phyloP scores from a whole-genome alignment of 352 stramenopile species.

The Globisporangium iwayamae region DNA sequence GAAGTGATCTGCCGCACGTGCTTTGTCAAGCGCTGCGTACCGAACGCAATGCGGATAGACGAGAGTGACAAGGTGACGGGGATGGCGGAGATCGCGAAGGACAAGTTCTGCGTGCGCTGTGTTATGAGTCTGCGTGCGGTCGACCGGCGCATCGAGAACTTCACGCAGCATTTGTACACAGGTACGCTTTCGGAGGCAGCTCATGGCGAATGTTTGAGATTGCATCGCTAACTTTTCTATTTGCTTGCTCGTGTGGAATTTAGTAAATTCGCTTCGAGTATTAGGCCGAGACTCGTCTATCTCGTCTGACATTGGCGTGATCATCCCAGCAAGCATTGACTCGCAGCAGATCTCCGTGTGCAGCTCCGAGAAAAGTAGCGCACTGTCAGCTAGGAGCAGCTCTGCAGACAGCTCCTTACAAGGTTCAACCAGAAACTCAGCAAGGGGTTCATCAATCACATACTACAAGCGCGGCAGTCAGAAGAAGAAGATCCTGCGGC shows the following conservation, averaged over 20 bases:
- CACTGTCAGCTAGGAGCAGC: conserved; percentile 4
- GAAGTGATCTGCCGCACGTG: conserved; percentile 53
- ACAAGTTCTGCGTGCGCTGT: conserved; percentile 58
- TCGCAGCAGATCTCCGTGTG: conserved; percentile 10
- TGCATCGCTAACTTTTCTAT: background rate
- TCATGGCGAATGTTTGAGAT: background rate
- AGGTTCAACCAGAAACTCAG: background rate
- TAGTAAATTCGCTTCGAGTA: conserved; percentile 17
- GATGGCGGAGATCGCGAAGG: conserved; percentile 23
- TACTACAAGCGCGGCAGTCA: conserved; percentile 21
- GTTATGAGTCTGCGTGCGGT: conserved; percentile 40
- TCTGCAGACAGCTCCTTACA: background rate
- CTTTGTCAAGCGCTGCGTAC: conserved; percentile 37
- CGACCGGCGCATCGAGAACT: conserved; percentile 30
- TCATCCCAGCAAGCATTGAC: background rate
- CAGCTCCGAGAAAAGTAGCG: conserved; percentile 10
- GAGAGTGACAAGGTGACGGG: background rate
- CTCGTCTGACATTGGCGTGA: conserved; percentile 14
- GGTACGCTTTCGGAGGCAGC: conserved; percentile 2
- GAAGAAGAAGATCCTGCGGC: conserved; percentile 18
- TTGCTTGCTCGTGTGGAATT: background rate
- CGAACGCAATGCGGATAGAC: conserved; percentile 1
- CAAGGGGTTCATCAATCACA: conserved; percentile 14
- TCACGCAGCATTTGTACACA: conserved; percentile 32
- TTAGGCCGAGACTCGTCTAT: conserved; percentile 21